phyloP scores from a whole-genome alignment of 441 rosid species.

The Raphanus hybrid region DNA sequence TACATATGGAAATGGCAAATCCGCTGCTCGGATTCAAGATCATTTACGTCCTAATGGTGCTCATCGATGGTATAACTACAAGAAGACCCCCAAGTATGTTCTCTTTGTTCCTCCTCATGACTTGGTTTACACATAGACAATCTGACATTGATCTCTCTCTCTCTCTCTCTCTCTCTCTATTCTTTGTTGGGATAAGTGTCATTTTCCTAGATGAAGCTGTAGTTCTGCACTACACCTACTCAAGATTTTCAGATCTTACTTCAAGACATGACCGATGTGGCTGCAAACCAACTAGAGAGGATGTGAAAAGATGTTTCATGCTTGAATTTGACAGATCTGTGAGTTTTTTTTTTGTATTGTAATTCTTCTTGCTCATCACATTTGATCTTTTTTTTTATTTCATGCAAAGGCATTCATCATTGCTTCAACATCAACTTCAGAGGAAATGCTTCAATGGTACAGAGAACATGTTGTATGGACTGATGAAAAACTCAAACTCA shows the following conservation, averaged over 20 bases:
- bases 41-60: slow-evolving; percentile 96
- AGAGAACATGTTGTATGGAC: slow-evolving; percentile 82
- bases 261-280: slow-evolving; percentile 89
- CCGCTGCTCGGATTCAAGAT: slow-evolving; percentile 91
- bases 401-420: slow-evolving; percentile 88
- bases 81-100: slow-evolving; percentile 68
- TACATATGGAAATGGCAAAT: slow-evolving; percentile 89
- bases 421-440: slow-evolving; percentile 88
- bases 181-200: slow-evolving; percentile 48
- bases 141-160: slow-evolving; percentile 1
- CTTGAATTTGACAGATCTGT: slow-evolving; percentile 84
- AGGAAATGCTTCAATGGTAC: slow-evolving; percentile 93
- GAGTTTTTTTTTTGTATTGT: slow-evolving; percentile 18
- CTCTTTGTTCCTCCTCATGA: neutral
- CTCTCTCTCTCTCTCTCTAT: neutral
- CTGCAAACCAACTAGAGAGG: slow-evolving; percentile 89
- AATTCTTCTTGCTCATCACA: slow-evolving; percentile 14
- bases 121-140: slow-evolving; percentile 13
- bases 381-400: slow-evolving; percentile 8
- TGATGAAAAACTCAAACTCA: slow-evolving; percentile 56
- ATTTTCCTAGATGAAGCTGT: slow-evolving; percentile 74
- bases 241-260: slow-evolving; percentile 88
- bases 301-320: slow-evolving; percentile 94
- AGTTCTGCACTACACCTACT: slow-evolving; percentile 80
- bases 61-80: slow-evolving; percentile 94